A percentile compares a stretch with the other conserved stretches of the same genome.
Conservation (phyloP, 306 rosid species). For the Fragaria iinumae region DNA sequence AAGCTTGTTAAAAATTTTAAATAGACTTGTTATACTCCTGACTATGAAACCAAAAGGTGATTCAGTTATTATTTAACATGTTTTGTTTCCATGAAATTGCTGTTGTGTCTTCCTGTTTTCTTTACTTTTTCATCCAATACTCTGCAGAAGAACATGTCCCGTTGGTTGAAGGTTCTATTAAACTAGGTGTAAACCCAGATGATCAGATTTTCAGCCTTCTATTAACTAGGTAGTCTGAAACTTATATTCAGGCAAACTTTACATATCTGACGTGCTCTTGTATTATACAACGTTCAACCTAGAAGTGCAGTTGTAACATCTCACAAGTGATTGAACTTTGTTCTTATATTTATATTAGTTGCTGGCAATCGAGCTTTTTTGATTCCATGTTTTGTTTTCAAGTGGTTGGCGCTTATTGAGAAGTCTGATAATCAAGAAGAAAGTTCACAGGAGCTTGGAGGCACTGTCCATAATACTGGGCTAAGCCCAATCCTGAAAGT, state of each 20-base stretch:
- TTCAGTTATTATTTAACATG: neutral
- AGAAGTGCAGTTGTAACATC: neutral
- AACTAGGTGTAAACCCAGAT: constrained; percentile 63
- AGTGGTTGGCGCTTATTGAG: no score
- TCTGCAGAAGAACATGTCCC: constrained; percentile 60
- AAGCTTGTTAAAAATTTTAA: no score
- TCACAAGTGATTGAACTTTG: neutral
- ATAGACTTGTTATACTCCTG: no score
- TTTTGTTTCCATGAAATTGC: neutral
- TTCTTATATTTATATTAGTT: no score
- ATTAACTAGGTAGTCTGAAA: constrained; percentile 48
- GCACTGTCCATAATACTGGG: no score
- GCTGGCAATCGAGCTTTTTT: no score
- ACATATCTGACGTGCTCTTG: neutral
- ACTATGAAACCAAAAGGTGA: neutral
- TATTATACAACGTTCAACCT: neutral
- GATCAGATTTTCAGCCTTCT: constrained; percentile 60
- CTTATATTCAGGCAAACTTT: constrained; percentile 14
- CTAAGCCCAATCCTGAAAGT: no score
- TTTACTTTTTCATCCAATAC: neutral
- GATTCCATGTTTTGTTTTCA: no score
- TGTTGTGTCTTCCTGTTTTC: constrained; percentile 1
- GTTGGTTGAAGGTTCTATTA: constrained; percentile 54
- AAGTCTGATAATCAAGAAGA: no score
- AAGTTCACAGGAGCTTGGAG: no score